Conservation (phyloP, 495 filamentous ascomycete genomes). For the Apodospora peruviana region DNA sequence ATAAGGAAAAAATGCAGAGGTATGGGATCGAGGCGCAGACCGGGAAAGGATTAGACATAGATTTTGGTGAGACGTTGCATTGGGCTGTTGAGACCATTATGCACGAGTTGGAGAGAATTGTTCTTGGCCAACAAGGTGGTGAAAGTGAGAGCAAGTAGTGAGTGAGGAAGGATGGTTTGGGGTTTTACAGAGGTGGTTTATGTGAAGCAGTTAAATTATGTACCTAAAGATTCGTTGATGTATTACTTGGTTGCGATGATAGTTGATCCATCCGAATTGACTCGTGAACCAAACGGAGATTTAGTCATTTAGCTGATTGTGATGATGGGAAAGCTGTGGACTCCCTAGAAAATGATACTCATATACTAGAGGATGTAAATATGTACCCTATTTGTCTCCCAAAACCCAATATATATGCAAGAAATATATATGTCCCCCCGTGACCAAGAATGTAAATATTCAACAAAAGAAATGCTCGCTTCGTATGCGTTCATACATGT, state of each 20-base stretch:
- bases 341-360: too few species aligned
- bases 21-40: slow-evolving; percentile 42
- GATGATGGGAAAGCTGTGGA: too few species aligned
- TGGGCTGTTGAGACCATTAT: slow-evolving; percentile 53
- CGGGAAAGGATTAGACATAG: slow-evolving; percentile 32
- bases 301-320: too few species aligned
- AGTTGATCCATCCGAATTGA: neutral
- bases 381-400: neutral
- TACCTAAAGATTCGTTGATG: too few species aligned
- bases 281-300: neutral
- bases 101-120: slow-evolving; percentile 26
- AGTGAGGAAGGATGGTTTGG: neutral
- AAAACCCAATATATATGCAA: too few species aligned
- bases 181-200: neutral
- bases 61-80: slow-evolving; percentile 44
- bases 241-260: neutral
- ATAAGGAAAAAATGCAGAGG: slow-evolving; percentile 34
- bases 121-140: too few species aligned
- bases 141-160: neutral
- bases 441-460: too few species aligned
- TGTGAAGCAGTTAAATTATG: neutral
- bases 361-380: neutral
- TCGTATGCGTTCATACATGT: neutral
- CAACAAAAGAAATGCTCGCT: too few species aligned
- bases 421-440: too few species aligned